A percentile compares a stretch with the other conserved stretches of the same genome.
phyloP scores from a whole-genome alignment of 1,284 basidiomycete species.

The Ganoderma resinaceum region DNA sequence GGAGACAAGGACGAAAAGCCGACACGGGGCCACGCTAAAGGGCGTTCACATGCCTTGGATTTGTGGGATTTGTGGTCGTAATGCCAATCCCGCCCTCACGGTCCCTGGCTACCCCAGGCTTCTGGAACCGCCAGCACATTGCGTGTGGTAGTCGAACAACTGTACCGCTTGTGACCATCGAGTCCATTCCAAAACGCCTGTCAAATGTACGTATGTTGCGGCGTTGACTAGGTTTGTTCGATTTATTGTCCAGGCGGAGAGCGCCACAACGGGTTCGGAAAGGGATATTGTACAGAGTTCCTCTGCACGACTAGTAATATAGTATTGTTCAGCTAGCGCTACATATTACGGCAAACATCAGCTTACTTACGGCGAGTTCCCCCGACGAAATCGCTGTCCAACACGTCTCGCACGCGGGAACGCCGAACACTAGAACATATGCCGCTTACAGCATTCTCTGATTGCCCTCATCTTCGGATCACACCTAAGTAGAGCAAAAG shows the following conservation, averaged over 20 bases:
- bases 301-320: not conserved
- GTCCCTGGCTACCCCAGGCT: not conserved
- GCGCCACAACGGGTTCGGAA: not conserved
- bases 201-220: not conserved
- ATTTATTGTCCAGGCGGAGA: not conserved
- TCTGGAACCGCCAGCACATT: not conserved
- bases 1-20: not conserved
- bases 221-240: not conserved
- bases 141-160: not conserved
- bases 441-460: not conserved
- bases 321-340: not conserved
- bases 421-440: not conserved
- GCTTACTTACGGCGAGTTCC: not conserved
- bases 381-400: constrained; percentile 1
- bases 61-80: not conserved
- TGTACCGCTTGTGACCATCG: not conserved
- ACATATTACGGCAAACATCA: not conserved
- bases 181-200: not conserved
- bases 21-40: not conserved
- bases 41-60: not conserved
- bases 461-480: not conserved
- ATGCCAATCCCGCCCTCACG: not conserved
- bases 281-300: not conserved
- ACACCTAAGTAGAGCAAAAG: not conserved
- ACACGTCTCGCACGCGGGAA: not conserved